Conservation (phyloP, 1,139 yeast genomes). For the Zygotorulaspora mrakii region DNA sequence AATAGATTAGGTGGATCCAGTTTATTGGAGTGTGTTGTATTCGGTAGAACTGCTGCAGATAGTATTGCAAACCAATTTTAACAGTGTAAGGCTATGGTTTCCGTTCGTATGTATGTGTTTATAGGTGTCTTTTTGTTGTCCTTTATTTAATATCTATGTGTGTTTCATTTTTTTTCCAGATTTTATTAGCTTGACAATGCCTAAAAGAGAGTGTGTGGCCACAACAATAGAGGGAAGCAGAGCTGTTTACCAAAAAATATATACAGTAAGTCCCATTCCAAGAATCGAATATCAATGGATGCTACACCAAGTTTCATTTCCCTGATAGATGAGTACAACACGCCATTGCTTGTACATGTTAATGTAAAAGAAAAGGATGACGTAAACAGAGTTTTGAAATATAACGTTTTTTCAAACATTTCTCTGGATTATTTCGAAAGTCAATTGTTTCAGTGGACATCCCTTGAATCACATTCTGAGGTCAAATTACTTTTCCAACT, state of each 20-base stretch:
- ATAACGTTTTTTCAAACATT: constrained; percentile 33
- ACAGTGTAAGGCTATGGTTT: background rate
- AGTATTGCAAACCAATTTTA: constrained; percentile 22
- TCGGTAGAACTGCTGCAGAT: constrained; percentile 52
- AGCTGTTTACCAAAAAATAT: too few species aligned
- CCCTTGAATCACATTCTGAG: constrained; percentile 15
- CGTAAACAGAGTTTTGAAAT: constrained; percentile 28
- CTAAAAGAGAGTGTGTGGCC: too few species aligned
- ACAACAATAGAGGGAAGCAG: too few species aligned
- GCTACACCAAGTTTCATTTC: constrained; percentile 27
- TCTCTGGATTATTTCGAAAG: constrained; percentile 36
- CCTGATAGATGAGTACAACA: constrained; percentile 25
- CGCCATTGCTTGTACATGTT: constrained; percentile 29
- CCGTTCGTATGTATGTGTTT: too few species aligned
- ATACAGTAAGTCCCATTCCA: too few species aligned
- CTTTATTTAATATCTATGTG: too few species aligned
- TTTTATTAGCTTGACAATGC: too few species aligned
- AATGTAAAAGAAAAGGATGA: constrained; percentile 18
- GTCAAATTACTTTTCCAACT: constrained; percentile 29
- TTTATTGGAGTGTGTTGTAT: constrained; percentile 75
- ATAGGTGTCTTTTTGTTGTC: too few species aligned
- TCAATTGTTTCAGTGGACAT: constrained; percentile 25
- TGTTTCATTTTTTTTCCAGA: too few species aligned
- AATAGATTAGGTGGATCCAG: constrained; percentile 77
- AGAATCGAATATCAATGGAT: too few species aligned